Conservation (phyloP, 768 basidiomycete genomes). For the Psilocybe azurescens region DNA sequence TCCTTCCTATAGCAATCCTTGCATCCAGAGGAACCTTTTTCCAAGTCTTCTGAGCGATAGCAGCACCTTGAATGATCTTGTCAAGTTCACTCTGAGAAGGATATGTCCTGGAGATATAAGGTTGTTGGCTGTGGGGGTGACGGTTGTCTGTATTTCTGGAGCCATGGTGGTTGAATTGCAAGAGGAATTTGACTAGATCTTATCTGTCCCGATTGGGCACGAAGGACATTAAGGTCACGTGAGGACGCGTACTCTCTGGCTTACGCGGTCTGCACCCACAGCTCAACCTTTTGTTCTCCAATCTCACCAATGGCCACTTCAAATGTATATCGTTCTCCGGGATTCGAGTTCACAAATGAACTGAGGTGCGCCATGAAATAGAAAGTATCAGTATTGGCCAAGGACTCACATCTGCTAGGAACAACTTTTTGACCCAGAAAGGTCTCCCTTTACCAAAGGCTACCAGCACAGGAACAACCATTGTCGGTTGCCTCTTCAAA, state of each 20-base stretch:
- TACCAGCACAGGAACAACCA: slow-evolving; percentile 95
- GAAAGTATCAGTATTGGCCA: background rate
- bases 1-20: slow-evolving; percentile 67
- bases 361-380: slow-evolving; percentile 49
- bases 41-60: slow-evolving; percentile 80
- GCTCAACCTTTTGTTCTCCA: slow-evolving; percentile 4
- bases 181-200: background rate
- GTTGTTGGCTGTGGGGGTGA: slow-evolving; percentile 78
- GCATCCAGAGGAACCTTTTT: slow-evolving; percentile 70
- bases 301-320: slow-evolving; percentile 47
- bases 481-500: slow-evolving; percentile 93
- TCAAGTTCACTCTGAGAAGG: slow-evolving; percentile 67
- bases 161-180: slow-evolving; percentile 33
- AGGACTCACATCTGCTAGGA: slow-evolving; percentile 46
- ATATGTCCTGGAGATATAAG: slow-evolving; percentile 70
- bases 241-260: slow-evolving; percentile 33
- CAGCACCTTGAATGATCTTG: slow-evolving; percentile 56
- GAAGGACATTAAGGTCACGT: slow-evolving; percentile 25
- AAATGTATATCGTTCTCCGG: slow-evolving; percentile 55
- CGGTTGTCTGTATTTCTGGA: slow-evolving; percentile 68
- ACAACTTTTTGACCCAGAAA: slow-evolving; percentile 71
- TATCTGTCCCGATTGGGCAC: slow-evolving; percentile 8
- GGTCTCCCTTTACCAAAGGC: slow-evolving; percentile 82
- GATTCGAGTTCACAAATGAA: slow-evolving; percentile 83
- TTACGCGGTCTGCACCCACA: slow-evolving; percentile 20